Base-by-base conservation (phyloP, 2,329 filamentous ascomycete genomes). In the Xylaria sp. region DNA sequence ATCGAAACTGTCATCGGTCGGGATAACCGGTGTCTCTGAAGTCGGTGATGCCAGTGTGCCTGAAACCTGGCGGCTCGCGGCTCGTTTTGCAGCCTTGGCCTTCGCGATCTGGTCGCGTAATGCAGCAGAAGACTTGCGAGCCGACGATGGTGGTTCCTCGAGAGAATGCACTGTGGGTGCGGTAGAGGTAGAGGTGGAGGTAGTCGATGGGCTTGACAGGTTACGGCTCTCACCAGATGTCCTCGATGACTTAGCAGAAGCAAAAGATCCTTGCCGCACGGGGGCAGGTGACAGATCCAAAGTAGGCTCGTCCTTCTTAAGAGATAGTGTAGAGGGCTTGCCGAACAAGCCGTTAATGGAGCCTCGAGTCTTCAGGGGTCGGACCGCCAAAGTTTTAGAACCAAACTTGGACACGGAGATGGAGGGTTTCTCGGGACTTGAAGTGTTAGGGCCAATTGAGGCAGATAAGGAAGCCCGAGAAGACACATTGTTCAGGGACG, bases 81-180 rank as follows among this genome's bases (percentile, higher is more conserved):
- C 90, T 70, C 89, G 87, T 65, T 89, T 91, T 2, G 93, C 92
- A 2, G 94, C 94, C 77, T 95, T 97, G 0, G 96, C 95, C 75
- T 94, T 95, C 44, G 94, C 93, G 71, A 98, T 98, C 63, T 96
- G 94, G 60, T 98, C 93, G 40, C 96, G 89, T 16, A 99, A 82
- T 0, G 94, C 91, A 18, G 87, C 84, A 0, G 95, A 98, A 0
- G 94, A 94, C 74, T 92, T 96, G 47, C 82, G 79, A 62, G 74
- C 78, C 0, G 79, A 75, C 42, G 74, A 71, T 23, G 54, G 63
- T 2, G 75, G 62, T 10, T 79, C 75, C 40, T 82, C 81, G 0
- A 74, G 68, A 8, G 80, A 81, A 44, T 82, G 79, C 16, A 74
- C 72, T 2, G 80, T 83, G 13, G 75, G 71, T 5, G 76, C 76